These are phyloP conservation scores for Hypoxylon perforatum DNA, from an alignment of 495 filamentous ascomycete genomes.

Conservation along the genomic window DNA sequence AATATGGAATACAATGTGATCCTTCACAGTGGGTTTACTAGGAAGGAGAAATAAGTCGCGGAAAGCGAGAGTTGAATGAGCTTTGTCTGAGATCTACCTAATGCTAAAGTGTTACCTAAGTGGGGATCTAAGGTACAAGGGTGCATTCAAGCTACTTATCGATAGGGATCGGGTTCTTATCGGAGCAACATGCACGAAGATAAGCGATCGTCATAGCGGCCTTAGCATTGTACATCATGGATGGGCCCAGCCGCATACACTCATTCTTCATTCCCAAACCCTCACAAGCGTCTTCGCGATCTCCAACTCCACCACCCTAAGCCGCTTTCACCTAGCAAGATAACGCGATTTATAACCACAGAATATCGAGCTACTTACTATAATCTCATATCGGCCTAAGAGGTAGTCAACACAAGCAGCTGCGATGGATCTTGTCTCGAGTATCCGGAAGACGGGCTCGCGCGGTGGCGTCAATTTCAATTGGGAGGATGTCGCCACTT, in stretches of 20 bases:
- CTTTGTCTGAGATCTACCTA: constrained; percentile 2
- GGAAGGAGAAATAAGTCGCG: background rate
- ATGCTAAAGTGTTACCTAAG: too few relatives aligned
- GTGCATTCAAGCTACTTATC: constrained; percentile 1
- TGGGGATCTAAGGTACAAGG: background rate
- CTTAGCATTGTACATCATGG: too few relatives aligned
- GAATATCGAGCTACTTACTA: background rate
- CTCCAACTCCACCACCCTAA: background rate
- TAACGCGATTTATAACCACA: background rate
- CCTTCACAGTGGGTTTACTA: background rate
- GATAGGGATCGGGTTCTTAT: background rate
- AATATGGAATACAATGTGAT: background rate
- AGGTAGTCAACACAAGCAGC: too few relatives aligned
- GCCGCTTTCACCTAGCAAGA: background rate
- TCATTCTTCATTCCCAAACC: too few relatives aligned
- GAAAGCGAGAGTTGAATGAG: background rate
- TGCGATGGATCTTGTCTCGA: constrained; percentile 91
- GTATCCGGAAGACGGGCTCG: constrained; percentile 91
- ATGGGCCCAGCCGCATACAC: too few relatives aligned
- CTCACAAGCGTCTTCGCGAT: background rate
- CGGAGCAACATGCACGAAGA: background rate
- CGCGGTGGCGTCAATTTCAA: constrained; percentile 95
- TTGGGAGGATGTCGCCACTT: constrained; percentile 93
- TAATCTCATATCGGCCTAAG: background rate
- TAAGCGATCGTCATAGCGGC: background rate